Base-by-base conservation (phyloP, 2,329 filamentous ascomycete genomes). In the Pseudovirgaria hyperparasitica region DNA sequence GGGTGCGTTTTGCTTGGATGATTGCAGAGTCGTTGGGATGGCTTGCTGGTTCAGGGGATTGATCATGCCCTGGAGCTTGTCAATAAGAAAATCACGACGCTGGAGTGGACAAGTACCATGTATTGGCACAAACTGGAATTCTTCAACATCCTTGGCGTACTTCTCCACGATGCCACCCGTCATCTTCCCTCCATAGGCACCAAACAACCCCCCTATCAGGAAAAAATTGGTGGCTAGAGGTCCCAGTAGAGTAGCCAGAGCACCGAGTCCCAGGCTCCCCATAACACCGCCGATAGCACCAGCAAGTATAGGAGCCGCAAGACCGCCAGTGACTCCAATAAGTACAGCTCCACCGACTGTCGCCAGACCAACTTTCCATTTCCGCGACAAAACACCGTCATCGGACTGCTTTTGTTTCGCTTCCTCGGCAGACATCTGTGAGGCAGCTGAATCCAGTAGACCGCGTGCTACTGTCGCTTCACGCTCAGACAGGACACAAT, bases 71-170 rank as follows among this genome's bases (percentile, higher is more conserved):
- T 43, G 19, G 5, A 9, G 15, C 11, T n/a, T n/a, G n/a, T n/a
- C n/a, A n/a, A n/a, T n/a, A n/a, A n/a, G n/a, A n/a, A 20, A 20
- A 20, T n/a, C 19, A 20, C 8, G n/a, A 8, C 8, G 8, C 19
- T n/a, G 8, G 19, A 20, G n/a, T 20, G n/a, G 8, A 20, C n/a
- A 28, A 27, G 16, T 36, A 47, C 58, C 72, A 55, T 29, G 63
- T 10, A 92, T 58, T 1, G 82, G 81, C n/a, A 93, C 55, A 39
- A 96, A 81, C 2, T 73, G 82, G 53, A 94, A 92, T 46, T 94
- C 85, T 39, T 82, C 72, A 6, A 94, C 76, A 37, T 92, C 84
- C 39, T 73, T 75, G 6, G 78, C 70, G 50, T 90, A 92, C 14
- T 76, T 65, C 36, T 92, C 81, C 64, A 94, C 79, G 66, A 87